Evolutionary conservation across 495 filamentous ascomycete genomes (phyloP), one percentile per base, ranked within the genome.

Genomic region (Penicillium tannophilum): DNA sequence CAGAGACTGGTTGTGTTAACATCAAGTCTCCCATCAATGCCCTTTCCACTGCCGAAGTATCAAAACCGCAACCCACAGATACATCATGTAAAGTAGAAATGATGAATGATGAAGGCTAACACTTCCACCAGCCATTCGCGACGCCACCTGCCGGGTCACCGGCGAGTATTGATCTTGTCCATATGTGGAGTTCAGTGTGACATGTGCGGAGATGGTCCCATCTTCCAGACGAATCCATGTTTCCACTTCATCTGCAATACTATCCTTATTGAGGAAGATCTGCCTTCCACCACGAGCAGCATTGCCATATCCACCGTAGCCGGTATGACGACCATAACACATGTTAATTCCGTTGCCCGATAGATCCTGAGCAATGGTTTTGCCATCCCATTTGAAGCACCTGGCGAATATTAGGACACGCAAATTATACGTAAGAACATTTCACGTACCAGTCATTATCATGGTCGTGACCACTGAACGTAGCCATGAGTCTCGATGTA

Each of bases 401-500:
- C 72, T 75, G 41, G 12, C 8, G 3, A 16, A 14, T 24, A 7
- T 1, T 14, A 49, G 8, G 2, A 43, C 5, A 16, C n/a, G 35
- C 35, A 19, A 47, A 36, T 12, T 8, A 17, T 2, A 31, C 7
- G 28, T 17, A 4, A 30, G 8, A 14, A 4, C 39, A 10, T 16
- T 26, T 3, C 26, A 9, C 61, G 17, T 67, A 90, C 88, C 87
- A 91, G 30, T 83, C 82, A 64, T 89, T 78, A 0, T 83, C 84
- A 68, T 92, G 88, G 60, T 91, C 88, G 58, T 91, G 88, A 1
- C 88, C 89, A 10, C 79, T 83, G 62, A 89, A 89, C 0, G 88
- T 66, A 2, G 81, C 86, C 57, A 89, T 78, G 36, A 91, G 53
- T 0, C 86, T 84, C 3, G 76, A 71, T 0, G 82, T 85, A 4